Evolutionary conservation across 2,329 filamentous ascomycete species (phyloP), one percentile per base, ranked within the genome.

Genomic region (Pseudopyrenochaeta lycopersici): DNA sequence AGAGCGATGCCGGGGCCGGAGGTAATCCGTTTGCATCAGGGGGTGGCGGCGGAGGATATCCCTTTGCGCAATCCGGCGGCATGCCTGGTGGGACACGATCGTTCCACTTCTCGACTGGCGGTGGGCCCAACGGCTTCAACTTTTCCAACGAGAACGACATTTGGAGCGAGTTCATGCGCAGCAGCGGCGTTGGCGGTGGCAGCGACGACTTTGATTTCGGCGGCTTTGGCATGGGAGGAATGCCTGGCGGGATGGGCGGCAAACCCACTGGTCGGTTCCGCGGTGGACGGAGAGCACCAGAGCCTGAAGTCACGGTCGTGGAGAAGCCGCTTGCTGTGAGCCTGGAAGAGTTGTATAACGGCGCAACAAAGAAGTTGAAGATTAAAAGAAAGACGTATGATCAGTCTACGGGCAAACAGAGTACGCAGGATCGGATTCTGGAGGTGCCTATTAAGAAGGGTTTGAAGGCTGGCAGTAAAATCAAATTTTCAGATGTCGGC

Each of bases 381-480:
- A 96, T 98, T 62, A 97, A 97, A 70, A 87, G 94, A 70, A 98
- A 98, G 86, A 92, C 90, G 15, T 98, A 91, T 74, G 95, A 99
- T 75, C 82, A 81, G 33, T 79, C 88, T 17, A 88, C 84, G 0
- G 92, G 92, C 52, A 97, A 96, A 81, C 88, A 92, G 66, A 91
- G 86, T 38, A 90, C 89, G 2, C 90, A 93, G 56, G 95, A 99
- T 67, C 90, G 93, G 70, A 91, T 97, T 15, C 81, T 99, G 27
- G 92, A 96, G 72, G 94, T 98, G 46, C 92, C 92, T 41, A 97
- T 99, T 79, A 98, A 97, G 80, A 88, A 92, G 5, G 95, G 95
- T 54, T 80, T 98, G 77, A 97, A 98, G 80, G 93, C 96, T 67
- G 95, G 95, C 27, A 96, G 91, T 71, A 99, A 98, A 83, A 97